These are phyloP conservation scores for Penicillium macrosclerotiorum DNA, from an alignment of 495 filamentous ascomycete species.

Conservation along the genomic window DNA sequence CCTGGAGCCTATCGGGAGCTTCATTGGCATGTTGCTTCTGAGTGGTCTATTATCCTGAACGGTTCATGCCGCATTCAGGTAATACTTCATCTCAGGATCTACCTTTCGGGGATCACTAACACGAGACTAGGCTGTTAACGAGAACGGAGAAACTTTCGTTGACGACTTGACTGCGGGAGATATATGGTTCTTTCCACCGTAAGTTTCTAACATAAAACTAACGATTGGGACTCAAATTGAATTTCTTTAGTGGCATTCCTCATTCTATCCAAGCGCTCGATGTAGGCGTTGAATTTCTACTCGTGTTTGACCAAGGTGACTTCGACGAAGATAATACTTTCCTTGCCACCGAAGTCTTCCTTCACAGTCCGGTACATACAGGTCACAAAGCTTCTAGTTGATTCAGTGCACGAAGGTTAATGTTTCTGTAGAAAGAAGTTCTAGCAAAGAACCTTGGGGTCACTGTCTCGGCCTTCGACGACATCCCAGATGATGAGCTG, in stretches of 20 bases:
- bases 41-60: conserved; percentile 67
- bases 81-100: no score
- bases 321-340: conserved; percentile 71
- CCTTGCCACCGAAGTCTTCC: conserved; percentile 63
- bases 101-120: no score
- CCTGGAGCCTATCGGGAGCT: conserved; percentile 66
- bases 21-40: conserved; percentile 69
- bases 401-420: neutral
- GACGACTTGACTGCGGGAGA: conserved; percentile 67
- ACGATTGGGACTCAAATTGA: neutral
- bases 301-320: conserved; percentile 67
- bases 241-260: conserved; percentile 51
- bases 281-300: conserved; percentile 64
- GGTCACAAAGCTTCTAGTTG: neutral
- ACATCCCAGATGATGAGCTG: conserved; percentile 57
- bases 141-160: conserved; percentile 60
- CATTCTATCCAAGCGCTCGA: conserved; percentile 67
- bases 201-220: neutral
- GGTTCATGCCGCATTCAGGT: conserved; percentile 58
- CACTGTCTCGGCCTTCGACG: conserved; percentile 51
- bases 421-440: conserved; percentile 44
- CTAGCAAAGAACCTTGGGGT: conserved; percentile 62
- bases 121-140: conserved; percentile 49
- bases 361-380: conserved; percentile 46
- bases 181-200: conserved; percentile 69